Conservation (phyloP, 1,284 basidiomycete species). For the Heterobasidion irregulare region DNA sequence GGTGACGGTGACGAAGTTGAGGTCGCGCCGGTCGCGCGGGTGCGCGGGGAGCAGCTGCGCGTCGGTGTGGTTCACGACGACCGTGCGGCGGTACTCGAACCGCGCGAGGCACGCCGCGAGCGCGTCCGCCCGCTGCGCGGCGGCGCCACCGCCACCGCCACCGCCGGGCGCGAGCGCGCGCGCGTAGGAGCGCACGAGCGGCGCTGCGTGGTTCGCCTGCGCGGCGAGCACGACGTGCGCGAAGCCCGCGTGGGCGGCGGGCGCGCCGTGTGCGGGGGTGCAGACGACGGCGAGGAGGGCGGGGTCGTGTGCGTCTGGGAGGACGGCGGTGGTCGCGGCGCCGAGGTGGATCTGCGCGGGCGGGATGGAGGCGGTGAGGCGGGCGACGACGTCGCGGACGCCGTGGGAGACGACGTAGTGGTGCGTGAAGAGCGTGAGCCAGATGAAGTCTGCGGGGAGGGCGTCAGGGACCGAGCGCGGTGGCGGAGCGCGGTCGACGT, state of each 20-base stretch:
- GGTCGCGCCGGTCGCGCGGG: constrained; percentile 43
- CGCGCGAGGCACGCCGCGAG: constrained; percentile 25
- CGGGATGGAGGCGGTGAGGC: constrained; percentile 31
- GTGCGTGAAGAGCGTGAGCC: constrained; percentile 48
- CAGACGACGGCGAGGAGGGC: constrained; percentile 29
- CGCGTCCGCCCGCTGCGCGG: constrained; percentile 13
- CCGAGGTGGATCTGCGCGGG: constrained; percentile 40
- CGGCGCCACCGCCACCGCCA: no score
- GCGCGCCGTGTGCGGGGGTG: constrained; percentile 17
- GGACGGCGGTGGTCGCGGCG: constrained; percentile 37
- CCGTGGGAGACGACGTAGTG: constrained; percentile 53
- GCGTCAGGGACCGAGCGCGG: not conserved
- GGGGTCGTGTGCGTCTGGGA: constrained; percentile 23
- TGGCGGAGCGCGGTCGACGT: constrained; percentile 12
- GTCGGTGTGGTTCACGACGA: constrained; percentile 69
- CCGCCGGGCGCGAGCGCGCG: constrained; percentile 18
- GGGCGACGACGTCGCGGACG: constrained; percentile 44
- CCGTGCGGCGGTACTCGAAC: constrained; percentile 41
- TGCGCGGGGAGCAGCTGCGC: constrained; percentile 41
- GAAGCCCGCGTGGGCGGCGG: constrained; percentile 35
- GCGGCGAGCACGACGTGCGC: constrained; percentile 65
- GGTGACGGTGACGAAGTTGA: constrained; percentile 46
- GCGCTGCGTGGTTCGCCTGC: constrained; percentile 53
- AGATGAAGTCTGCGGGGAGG: constrained; percentile 45
- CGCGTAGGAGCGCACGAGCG: constrained; percentile 35